Conservation (phyloP, 2,329 filamentous ascomycete genomes). For the Aspergillus pseudoviridinutans region DNA sequence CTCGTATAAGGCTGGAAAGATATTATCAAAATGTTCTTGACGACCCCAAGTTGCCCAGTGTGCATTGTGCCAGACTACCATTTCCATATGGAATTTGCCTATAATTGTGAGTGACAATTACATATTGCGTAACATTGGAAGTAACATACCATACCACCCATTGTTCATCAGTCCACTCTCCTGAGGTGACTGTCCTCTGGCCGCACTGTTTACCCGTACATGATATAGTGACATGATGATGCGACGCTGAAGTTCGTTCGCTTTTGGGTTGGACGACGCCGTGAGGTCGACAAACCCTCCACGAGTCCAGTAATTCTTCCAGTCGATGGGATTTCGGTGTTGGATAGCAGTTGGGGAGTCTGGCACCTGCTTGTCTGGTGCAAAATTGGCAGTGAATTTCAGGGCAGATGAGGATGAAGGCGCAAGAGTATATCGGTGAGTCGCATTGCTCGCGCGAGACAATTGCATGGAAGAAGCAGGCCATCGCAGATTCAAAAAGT, state of each 20-base stretch:
- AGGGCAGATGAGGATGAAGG: neutral
- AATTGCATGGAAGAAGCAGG: conserved; percentile 1
- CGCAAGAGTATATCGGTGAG: conserved; percentile 7
- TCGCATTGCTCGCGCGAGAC: neutral
- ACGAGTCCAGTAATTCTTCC: conserved; percentile 10
- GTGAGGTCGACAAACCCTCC: conserved; percentile 13
- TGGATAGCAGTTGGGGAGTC: neutral
- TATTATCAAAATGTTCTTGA: conserved; percentile 8
- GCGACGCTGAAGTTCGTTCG: conserved; percentile 12
- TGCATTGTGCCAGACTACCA: conserved; percentile 15
- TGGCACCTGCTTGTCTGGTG: neutral
- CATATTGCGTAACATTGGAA: neutral
- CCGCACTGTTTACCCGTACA: conserved; percentile 12
- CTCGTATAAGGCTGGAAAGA: conserved; percentile 11
- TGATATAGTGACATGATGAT: conserved; percentile 15
- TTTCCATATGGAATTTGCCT: conserved; percentile 17
- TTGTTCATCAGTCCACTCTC: conserved; percentile 16
- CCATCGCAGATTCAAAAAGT: conserved; percentile 10
- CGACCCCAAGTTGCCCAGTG: conserved; percentile 16
- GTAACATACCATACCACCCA: conserved; percentile 13
- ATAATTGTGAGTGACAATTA: neutral
- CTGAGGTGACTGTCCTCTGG: conserved; percentile 11
- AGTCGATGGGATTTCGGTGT: neutral
- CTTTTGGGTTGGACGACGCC: conserved; percentile 6
- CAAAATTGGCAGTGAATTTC: conserved; percentile 9